Evolutionary conservation across 768 basidiomycete species (phyloP), one percentile per base, ranked within the genome.

Genomic region (Crepidotus variabilis): DNA sequence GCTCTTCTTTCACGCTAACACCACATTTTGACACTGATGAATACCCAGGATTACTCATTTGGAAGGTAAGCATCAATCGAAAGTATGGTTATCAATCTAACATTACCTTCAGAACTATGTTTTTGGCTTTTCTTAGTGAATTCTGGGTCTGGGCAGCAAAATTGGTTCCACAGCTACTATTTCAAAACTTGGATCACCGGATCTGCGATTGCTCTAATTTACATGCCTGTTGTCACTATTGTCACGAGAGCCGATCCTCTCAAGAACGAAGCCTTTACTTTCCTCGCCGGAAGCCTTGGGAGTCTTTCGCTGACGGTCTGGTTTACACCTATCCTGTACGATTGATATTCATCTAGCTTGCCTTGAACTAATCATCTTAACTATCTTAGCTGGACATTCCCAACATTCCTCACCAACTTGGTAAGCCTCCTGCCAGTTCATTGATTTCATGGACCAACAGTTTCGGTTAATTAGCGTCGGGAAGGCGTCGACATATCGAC

Each of bases 81-180:
- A 18, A 49, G 28, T 35, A 9, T 20, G 16, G 14, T 56, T 45
- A 20, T 51, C 13, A 9, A 51, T 50, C 57, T 58, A 32, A 58
- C 47, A 18, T 49, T 28, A 50, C 50, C 54, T 51, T 7, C 56
- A 91, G 91, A 94, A 62, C 76, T 93, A 0, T 93, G 89, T 63
- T 94, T 94, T 67, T 93, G 92, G 91, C 71, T 92, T 11, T 94
- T 90, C 73, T 80, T 94, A 35, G 75, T 92, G 50, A 88, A 88
- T 55, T 75, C 87, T 1, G 75, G 80, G 18, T 76, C 84, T 0
- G 68, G 70, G 1, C 81, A 87, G 59, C 85, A 82, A 63, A 80
- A 89, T 62, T 94, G 91, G 91, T 92, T 93, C 73, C 72, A 75
- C 16, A 90, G 83, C 63, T 58, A 73, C 18, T 90, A 91, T 63